Evolutionary conservation across 2,329 filamentous ascomycete species (phyloP), one percentile per base, ranked within the genome.

Genomic region (Aureobasidium uvarum): DNA sequence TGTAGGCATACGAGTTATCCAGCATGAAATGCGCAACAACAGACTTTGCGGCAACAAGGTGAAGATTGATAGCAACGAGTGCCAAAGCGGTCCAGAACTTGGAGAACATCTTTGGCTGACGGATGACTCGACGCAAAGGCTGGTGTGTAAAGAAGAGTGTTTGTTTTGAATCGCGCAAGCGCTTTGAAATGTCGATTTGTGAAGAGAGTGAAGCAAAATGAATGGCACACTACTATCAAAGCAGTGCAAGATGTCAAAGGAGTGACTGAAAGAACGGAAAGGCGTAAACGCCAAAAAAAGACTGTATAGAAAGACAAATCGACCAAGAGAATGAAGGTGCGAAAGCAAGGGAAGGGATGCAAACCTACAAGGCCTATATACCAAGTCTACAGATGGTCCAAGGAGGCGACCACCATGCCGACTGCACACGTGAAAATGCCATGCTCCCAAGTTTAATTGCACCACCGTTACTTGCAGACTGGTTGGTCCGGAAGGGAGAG

Each of bases 11-110:
- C 10, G 73, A 66, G 68, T 76, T 76, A 66, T 71, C 68, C 39
- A 76, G 68, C 75, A 76, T 76, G 68, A 76, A 76, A 67, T 76
- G 74, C 41, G 75, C 74, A 56, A 76, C 71, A 64, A 75, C 74
- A 52, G 70, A 68, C 28, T 71, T 68, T 52, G 73, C 74, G n/a
- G 70, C 67, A 16, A 69, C 69, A 11, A 70, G 67, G 51, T 66
- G 71, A 39, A 73, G 48, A 23, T 69, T 65, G 67, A 73, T 51
- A 38, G 71, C 71, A 66, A 70, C 69, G 20, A 67, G 46, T 33
- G 64, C 50, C 41, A 65, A 13, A 16, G n/a, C n/a, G 39, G 52
- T 36, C 52, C 51, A 51, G 23, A 59, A 38, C 25, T 31, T 59
- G 63, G 31, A 51, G 11, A 59, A 59, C 63, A 65, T 65, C 18